Evolutionary conservation across 1,139 yeast species (phyloP).

Genomic region (Yamadazyma mexicana): DNA sequence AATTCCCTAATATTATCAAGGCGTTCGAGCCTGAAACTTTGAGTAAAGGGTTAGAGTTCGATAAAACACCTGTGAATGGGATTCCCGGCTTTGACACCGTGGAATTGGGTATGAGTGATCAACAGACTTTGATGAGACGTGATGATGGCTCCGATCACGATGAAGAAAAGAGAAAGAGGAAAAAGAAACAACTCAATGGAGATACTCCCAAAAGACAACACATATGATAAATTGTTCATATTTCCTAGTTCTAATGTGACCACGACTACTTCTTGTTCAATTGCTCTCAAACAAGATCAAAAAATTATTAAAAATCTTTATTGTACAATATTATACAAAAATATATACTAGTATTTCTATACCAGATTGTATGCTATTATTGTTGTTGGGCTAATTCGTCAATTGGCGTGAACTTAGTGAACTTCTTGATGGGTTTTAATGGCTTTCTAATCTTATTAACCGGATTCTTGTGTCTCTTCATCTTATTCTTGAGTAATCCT

Average conservation of each 20-base stretch:
- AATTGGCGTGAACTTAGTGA: slow-evolving; percentile 26
- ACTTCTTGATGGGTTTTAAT: slow-evolving; percentile 27
- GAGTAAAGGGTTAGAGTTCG: slow-evolving; percentile 56
- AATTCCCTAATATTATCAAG: slow-evolving; percentile 44
- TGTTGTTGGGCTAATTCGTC: slow-evolving; percentile 10
- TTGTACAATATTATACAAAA: slow-evolving; percentile 6
- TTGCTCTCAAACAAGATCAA: background rate
- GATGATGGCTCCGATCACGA: slow-evolving; percentile 43
- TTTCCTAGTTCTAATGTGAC: slow-evolving; percentile 1
- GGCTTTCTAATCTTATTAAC: slow-evolving; percentile 13
- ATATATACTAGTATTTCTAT: background rate
- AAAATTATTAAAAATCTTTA: background rate
- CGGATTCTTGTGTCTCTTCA: slow-evolving; percentile 27
- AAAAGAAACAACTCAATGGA: slow-evolving; percentile 31
- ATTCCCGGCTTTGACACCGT: slow-evolving; percentile 77
- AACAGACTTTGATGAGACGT: slow-evolving; percentile 43
- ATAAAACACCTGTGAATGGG: slow-evolving; percentile 68
- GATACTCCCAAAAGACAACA: slow-evolving; percentile 42
- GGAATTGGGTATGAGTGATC: slow-evolving; percentile 64
- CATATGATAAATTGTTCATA: slow-evolving; percentile 14
- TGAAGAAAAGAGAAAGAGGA: slow-evolving; percentile 35
- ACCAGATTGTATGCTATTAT: background rate
- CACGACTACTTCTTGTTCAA: background rate
- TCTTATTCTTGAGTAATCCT: slow-evolving; percentile 54
- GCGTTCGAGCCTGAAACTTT: slow-evolving; percentile 53